A percentile compares a stretch with the other conserved stretches of the same genome.
These are phyloP conservation scores for Tulasnella sp. DNA, from an alignment of 768 basidiomycete genomes.

Conservation along the genomic window DNA sequence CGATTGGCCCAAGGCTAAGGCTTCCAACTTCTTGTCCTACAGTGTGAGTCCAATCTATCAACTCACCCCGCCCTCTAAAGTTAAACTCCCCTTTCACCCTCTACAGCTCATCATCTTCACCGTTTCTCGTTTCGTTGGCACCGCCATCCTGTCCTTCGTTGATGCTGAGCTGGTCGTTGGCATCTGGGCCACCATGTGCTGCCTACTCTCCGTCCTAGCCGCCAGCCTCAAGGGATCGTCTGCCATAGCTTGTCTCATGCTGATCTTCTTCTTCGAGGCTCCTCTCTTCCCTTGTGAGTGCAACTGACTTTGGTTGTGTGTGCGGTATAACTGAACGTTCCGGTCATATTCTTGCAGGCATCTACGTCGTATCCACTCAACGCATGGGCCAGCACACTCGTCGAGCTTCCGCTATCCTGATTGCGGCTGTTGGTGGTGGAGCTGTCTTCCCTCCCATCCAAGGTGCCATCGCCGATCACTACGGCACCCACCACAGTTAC, in stretches of 20 bases:
- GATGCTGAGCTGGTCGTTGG: constrained; percentile 58
- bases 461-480: constrained; percentile 10
- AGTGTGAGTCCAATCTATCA: constrained; percentile 55
- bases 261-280: constrained; percentile 6
- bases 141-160: constrained; percentile 51
- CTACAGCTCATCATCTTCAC: constrained; percentile 19
- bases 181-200: constrained; percentile 46
- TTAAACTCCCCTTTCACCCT: not conserved
- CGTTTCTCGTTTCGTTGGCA: constrained; percentile 46
- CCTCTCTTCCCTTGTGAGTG: constrained; percentile 2
- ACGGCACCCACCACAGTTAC: constrained; percentile 7
- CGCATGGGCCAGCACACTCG: constrained; percentile 9
- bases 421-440: constrained; percentile 11
- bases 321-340: not conserved
- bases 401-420: constrained; percentile 1
- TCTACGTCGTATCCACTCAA: constrained; percentile 12
- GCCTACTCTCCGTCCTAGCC: constrained; percentile 44
- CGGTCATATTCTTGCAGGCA: not conserved
- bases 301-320: no score
- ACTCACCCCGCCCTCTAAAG: constrained; percentile 18
- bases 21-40: constrained; percentile 60
- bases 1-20: constrained; percentile 43
- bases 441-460: constrained; percentile 19
- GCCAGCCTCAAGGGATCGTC: constrained; percentile 45
- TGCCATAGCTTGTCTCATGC: constrained; percentile 47